Evolutionary conservation across 805 yeast species (phyloP).

Genomic region (Candida easanensis): DNA sequence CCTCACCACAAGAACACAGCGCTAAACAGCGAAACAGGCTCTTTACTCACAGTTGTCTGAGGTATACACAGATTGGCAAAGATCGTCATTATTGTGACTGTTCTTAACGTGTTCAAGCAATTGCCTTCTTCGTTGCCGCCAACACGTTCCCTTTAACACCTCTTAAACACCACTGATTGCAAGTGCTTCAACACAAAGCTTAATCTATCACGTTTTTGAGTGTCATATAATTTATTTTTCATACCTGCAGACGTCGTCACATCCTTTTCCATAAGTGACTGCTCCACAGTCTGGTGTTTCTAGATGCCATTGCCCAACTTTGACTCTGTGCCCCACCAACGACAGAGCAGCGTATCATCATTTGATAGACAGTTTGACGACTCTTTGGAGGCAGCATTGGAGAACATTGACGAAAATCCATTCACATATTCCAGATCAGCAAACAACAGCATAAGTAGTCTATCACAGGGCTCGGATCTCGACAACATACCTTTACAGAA

Average conservation of each 20-base stretch:
- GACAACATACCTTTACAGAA: constrained; percentile 32
- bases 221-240: too few relatives aligned
- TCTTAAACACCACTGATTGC: too few relatives aligned
- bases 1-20: too few relatives aligned
- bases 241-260: not conserved
- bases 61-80: too few relatives aligned
- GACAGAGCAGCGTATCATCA: constrained; percentile 37
- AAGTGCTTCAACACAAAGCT: too few relatives aligned
- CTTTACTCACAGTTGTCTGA: too few relatives aligned
- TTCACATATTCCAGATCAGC: constrained; percentile 23
- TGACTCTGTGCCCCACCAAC: constrained; percentile 17
- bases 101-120: too few relatives aligned
- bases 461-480: constrained; percentile 30
- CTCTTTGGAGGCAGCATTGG: constrained; percentile 64
- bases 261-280: not conserved
- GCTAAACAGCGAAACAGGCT: too few relatives aligned
- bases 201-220: too few relatives aligned
- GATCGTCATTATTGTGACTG: too few relatives aligned
- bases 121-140: too few relatives aligned
- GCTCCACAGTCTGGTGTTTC: not conserved
- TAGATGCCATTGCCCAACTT: constrained; percentile 23
- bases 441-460: constrained; percentile 28
- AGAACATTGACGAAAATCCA: constrained; percentile 43
- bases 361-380: constrained; percentile 63
- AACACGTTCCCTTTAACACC: too few relatives aligned